These are phyloP conservation scores for Metschnikowia cerradonensis DNA, from an alignment of 805 yeast genomes.

Conservation along the genomic window DNA sequence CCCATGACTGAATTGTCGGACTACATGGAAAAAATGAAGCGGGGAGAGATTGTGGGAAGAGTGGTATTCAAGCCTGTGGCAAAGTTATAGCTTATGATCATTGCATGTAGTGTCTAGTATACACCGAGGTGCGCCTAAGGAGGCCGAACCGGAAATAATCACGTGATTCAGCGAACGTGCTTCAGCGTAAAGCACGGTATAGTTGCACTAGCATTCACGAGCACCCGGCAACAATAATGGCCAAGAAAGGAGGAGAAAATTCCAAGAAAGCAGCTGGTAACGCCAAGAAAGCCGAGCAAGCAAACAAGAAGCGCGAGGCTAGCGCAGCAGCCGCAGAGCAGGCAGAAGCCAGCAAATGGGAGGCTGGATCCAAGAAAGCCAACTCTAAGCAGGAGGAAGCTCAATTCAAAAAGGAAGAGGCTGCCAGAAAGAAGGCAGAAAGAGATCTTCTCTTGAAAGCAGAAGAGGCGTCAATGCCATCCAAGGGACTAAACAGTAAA, in stretches of 20 bases:
- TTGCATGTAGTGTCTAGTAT: background rate
- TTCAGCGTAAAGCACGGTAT: background rate
- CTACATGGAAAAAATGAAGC: constrained; percentile 29
- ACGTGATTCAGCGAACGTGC: background rate
- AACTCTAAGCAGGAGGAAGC: constrained; percentile 68
- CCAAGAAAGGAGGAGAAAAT: constrained; percentile 39
- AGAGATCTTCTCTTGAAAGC: constrained; percentile 62
- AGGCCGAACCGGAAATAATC: background rate
- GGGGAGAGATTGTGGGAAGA: constrained; percentile 41
- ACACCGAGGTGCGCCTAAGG: background rate
- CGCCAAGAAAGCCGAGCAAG: constrained; percentile 63
- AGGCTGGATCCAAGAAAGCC: constrained; percentile 64
- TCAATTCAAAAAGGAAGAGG: constrained; percentile 68
- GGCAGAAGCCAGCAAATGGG: constrained; percentile 64
- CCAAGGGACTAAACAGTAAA: constrained; percentile 50
- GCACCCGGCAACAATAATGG: constrained; percentile 14
- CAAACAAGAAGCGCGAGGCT: constrained; percentile 52
- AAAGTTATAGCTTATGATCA: constrained; percentile 1
- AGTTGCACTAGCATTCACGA: background rate
- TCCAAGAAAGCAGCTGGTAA: constrained; percentile 59
- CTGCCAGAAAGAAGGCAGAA: constrained; percentile 76
- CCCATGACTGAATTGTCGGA: constrained; percentile 35
- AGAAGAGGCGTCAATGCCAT: constrained; percentile 61
- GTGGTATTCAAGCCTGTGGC: constrained; percentile 30
- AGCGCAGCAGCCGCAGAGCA: constrained; percentile 45